Conservation (phyloP, 192 early-diverging fungal species). For the Irineochytrium annulatum region DNA sequence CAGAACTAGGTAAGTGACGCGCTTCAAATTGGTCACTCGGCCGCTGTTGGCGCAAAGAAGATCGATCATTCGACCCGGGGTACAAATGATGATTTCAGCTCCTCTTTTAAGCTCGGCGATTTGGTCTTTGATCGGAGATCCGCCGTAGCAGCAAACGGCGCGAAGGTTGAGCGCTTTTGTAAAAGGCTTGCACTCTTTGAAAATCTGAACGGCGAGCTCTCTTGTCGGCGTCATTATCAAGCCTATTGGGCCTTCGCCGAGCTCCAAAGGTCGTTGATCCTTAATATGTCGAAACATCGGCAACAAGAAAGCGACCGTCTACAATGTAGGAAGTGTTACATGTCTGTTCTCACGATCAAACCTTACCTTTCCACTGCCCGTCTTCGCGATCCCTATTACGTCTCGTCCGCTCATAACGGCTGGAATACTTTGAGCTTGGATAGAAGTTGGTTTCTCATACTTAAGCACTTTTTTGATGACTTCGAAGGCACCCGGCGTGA, state of each 20-base stretch:
- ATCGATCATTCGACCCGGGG: constrained; percentile 93
- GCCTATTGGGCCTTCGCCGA: constrained; percentile 53
- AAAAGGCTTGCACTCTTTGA: constrained; percentile 89
- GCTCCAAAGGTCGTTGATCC: constrained; percentile 30
- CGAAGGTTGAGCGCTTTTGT: constrained; percentile 78
- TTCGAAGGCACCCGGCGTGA: constrained; percentile 63
- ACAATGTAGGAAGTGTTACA: neutral
- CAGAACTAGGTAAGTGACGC: constrained; percentile 91
- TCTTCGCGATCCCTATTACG: constrained; percentile 94
- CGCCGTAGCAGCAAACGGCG: constrained; percentile 89
- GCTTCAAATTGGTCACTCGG: constrained; percentile 66
- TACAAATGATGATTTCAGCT: constrained; percentile 80
- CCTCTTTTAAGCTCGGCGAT: constrained; percentile 45
- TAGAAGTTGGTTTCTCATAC: constrained; percentile 81
- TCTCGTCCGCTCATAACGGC: constrained; percentile 92
- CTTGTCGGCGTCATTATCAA: constrained; percentile 75
- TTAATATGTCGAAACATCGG: constrained; percentile 88
- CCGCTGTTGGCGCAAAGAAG: constrained; percentile 86
- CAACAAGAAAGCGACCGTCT: constrained; percentile 84
- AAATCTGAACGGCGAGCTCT: constrained; percentile 74
- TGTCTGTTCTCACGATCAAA: neutral
- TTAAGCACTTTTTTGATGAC: constrained; percentile 74
- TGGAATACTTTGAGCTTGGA: constrained; percentile 93
- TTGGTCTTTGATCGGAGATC: constrained; percentile 72
- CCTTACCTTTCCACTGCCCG: constrained; percentile 77